Base-by-base conservation (phyloP, 257 asterid genomes). In the Fraxinus quadrangulata region DNA sequence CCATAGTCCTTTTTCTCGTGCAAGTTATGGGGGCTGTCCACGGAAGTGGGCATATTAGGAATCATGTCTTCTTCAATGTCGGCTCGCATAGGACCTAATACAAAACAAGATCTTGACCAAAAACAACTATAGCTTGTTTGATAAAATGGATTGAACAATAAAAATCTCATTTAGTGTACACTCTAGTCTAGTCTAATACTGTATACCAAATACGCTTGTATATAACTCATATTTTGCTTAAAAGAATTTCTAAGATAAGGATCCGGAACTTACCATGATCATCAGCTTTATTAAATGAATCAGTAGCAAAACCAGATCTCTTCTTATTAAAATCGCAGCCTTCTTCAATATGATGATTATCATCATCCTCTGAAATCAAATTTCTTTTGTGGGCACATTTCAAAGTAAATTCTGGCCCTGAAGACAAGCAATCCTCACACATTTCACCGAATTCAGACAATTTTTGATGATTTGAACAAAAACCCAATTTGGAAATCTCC, bases 401-500 rank as follows among this genome's bases (percentile, higher is more conserved):
- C 26, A 54, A 54, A 19, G 65, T 54, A 54, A 83, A 72, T 56
- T 83, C 92, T 1, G 87, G 89, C 75, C 78, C 78, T 12, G 94
- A 85, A 82, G 89, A 83, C 82, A 81, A 88, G 90, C 97, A 91
- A 88, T 90, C 95, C 90, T 83, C 92, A 36, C 97, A 94, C 94
- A 88, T 83, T 37, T 81, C 88, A 30, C 63, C 77, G 47, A 89
- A 88, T 71, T 90, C 91, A 19, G 79, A 90, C 85, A 94, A 54
- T 75, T 83, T 94, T 7, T 40, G 89, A 83, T 94, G 97, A 76
- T 45, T 87, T 72, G 89, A 83, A 72, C 98, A 94, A 73, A 78
- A 91, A 6, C 93, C 87, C 86, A 92, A 76, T 42, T 71, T 75
- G 24, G 98, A 91, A 78, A 95, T 74, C 90, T 95, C 97, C 75